These are phyloP conservation scores for Coprinellus aureogranulatus DNA, from an alignment of 768 basidiomycete genomes.

Conservation along the genomic window DNA sequence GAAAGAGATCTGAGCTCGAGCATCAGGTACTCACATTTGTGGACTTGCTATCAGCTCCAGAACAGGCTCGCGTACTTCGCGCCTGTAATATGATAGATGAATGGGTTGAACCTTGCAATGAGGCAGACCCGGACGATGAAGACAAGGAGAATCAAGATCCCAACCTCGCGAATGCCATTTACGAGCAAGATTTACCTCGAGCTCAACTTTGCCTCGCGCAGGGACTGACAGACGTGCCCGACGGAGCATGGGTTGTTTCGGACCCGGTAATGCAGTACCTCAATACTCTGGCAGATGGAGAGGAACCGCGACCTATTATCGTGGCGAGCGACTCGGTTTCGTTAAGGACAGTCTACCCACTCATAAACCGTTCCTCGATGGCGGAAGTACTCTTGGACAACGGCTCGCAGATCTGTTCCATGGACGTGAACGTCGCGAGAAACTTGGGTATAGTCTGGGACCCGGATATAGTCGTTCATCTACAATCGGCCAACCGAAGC, in stretches of 20 bases:
- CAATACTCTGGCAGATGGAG: neutral
- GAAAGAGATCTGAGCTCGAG: neutral
- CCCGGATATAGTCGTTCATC: slow-evolving; percentile 16
- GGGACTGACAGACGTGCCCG: neutral
- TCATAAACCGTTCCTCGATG: slow-evolving; percentile 13
- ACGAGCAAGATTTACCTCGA: too few species aligned
- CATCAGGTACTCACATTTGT: neutral
- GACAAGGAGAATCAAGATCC: neutral
- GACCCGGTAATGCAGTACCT: slow-evolving; percentile 6
- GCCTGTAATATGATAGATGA: neutral
- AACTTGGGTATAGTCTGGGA: slow-evolving; percentile 20
- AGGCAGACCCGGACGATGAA: neutral
- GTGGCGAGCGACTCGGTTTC: slow-evolving; percentile 8
- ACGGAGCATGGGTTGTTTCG: neutral
- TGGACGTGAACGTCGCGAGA: slow-evolving; percentile 14
- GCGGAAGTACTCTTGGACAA: slow-evolving; percentile 23
- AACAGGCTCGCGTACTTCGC: neutral
- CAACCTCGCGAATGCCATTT: neutral
- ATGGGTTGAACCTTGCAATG: neutral
- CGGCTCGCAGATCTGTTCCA: slow-evolving; percentile 27
- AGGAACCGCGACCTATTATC: neutral
- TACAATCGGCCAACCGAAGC: slow-evolving; percentile 26
- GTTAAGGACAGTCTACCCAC: slow-evolving; percentile 5
- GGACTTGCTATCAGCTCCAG: neutral
- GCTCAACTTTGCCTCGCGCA: neutral